phyloP scores from a whole-genome alignment of 2,329 filamentous ascomycete genomes.

The Stagonosporopsis rhizophila region DNA sequence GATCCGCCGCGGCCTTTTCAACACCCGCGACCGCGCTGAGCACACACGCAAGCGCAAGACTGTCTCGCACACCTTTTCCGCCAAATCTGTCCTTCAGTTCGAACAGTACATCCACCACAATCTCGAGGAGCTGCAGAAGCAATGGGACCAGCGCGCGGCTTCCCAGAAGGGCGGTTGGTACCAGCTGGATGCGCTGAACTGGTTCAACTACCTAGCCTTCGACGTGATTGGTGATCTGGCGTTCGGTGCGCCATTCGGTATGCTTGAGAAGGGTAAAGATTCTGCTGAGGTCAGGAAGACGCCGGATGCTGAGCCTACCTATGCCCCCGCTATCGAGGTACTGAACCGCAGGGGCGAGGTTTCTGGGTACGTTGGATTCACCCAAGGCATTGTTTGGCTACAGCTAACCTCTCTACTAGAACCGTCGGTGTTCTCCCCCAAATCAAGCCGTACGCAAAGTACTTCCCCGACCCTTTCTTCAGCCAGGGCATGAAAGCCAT shows the following conservation, averaged over 20 bases:
- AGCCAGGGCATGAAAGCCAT: slow-evolving; percentile 75
- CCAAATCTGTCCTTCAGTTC: slow-evolving; percentile 81
- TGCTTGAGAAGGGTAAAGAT: slow-evolving; percentile 79
- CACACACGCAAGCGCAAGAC: slow-evolving; percentile 91
- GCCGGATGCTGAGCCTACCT: slow-evolving; percentile 68
- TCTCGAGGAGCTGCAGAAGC: slow-evolving; percentile 73
- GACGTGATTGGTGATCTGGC: slow-evolving; percentile 66
- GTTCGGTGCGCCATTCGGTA: slow-evolving; percentile 81
- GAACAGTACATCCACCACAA: slow-evolving; percentile 89
- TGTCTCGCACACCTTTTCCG: slow-evolving; percentile 83
- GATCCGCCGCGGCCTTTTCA: slow-evolving; percentile 85
- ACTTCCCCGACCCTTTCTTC: slow-evolving; percentile 84
- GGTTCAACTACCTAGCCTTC: slow-evolving; percentile 75
- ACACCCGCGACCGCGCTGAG: slow-evolving; percentile 80
- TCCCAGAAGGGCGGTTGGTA: slow-evolving; percentile 62
- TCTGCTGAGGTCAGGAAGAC: slow-evolving; percentile 74
- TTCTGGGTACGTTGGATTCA: slow-evolving; percentile 61
- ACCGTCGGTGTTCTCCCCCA: slow-evolving; percentile 76
- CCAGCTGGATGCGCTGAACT: slow-evolving; percentile 75
- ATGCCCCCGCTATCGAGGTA: slow-evolving; percentile 83
- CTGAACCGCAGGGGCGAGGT: slow-evolving; percentile 89
- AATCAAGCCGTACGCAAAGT: slow-evolving; percentile 81
- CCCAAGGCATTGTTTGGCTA: background rate
- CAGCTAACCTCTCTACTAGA: slow-evolving; percentile 35
- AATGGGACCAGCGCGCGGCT: slow-evolving; percentile 73